Base-by-base conservation (phyloP, 306 rosid species). In the Trichosanthes cucumerina region DNA sequence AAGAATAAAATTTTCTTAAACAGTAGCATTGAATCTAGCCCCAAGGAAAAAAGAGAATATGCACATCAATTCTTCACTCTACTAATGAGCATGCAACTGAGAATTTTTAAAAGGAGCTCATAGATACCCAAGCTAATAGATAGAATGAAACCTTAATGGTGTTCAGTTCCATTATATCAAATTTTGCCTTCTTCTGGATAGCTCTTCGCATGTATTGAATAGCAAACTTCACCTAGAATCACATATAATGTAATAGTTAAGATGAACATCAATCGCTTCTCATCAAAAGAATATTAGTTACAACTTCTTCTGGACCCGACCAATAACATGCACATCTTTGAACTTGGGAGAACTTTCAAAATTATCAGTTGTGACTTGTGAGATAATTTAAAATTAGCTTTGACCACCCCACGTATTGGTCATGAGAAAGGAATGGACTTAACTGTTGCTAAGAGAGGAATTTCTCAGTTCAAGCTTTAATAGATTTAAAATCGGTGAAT, bases 121-220 rank as follows among this genome's bases (percentile, higher is more conserved):
- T 8, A 13, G 34, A 75, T 36, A 56, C 65, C 38, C 33, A 41
- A 59, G 71, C 50, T 34, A 57, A 63, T 31, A 24, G n/a, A 62
- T 26, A 28, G 63, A 69, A 73, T 56, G 47, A 43, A 41, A 86
- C 99, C 98, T 95, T 95, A 65, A 91, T 80, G 34, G 97, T 88
- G 84, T 91, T 95, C 80, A 95, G 84, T 76, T 91, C 92, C 79
- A 60, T 78, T 82, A 96, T 96, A 90, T 96, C 98, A 82, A 96
- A 92, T 82, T 92, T 92, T 77, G 97, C 99, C 91, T 95, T 95
- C 86, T 92, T 95, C 83, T 87, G 99, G 85, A 92, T 90, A 58
- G 86, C 78, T 85, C 83, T 95, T 81, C 96, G 87, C 97, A 95
- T 95, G 88, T 88, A 89, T 80, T 90, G 96, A 79, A 95, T 95